A percentile compares a stretch with the other conserved stretches of the same genome.
Conservation (phyloP, 164 flowering plant genomes). For the Stephania japonica region DNA sequence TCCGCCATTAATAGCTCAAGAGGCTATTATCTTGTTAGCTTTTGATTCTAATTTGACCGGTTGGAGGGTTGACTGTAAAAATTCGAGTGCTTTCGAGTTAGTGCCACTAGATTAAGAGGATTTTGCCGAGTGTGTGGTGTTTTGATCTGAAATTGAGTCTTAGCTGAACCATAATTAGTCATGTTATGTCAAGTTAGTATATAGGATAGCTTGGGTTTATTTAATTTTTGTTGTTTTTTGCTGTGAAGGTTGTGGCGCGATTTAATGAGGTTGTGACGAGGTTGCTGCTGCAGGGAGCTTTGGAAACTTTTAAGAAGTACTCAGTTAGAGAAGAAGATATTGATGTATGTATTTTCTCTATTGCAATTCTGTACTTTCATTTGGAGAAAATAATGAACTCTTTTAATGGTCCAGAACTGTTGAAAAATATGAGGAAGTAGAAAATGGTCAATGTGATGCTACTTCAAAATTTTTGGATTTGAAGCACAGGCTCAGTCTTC, state of each 20-base stretch:
- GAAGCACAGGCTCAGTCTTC: too few relatives aligned
- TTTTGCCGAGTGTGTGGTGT: background rate
- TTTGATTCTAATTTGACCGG: background rate
- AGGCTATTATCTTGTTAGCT: background rate
- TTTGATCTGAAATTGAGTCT: background rate
- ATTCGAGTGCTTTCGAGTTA: background rate
- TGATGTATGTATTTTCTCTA: constrained; percentile 45
- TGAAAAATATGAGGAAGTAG: background rate
- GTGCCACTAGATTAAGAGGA: background rate
- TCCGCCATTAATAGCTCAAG: too few relatives aligned
- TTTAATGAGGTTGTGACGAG: constrained; percentile 89
- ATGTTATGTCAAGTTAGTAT: background rate
- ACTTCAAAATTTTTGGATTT: background rate
- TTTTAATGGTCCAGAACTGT: background rate
- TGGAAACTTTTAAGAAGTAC: constrained; percentile 74
- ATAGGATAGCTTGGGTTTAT: background rate
- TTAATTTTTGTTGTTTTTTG: background rate
- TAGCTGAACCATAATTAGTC: background rate
- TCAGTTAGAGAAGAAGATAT: constrained; percentile 77
- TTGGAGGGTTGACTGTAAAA: background rate
- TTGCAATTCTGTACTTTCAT: background rate
- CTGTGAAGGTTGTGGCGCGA: constrained; percentile 73
- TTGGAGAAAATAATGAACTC: background rate
- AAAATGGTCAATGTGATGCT: background rate
- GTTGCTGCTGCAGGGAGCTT: constrained; percentile 82